Evolutionary conservation across 2,329 filamentous ascomycete species (phyloP), one percentile per base, ranked within the genome.

Genomic region (Nemania sp.): DNA sequence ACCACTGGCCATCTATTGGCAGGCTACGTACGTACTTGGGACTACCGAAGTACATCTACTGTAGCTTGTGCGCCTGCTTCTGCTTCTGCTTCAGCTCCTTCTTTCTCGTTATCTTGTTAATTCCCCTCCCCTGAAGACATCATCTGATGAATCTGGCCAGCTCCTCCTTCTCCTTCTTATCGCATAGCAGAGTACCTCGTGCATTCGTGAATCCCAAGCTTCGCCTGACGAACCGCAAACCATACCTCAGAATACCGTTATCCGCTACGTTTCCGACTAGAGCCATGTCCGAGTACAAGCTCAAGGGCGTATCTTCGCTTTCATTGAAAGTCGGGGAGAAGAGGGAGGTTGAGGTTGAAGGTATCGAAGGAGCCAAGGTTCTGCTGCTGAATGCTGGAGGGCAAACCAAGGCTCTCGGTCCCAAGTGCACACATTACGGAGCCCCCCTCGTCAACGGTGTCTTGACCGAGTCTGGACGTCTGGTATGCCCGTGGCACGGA

Each of bases 401-500:
- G 15, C 85, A 89, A 68, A 80, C 94, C 15, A 88, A 93, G 73
- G 95, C 93, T 32, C 76, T 96, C 37, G 92, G 90, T 37, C 80
- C 91, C 40, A 95, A 89, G 68, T 99, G 95, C 75, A 90, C 87
- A 10, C 94, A 98, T 78, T 98, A 96, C 74, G 94, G 95, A 35
- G 95, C 94, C 42, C 95, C 95, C 13, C 78, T 99, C 66, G 86
- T 87, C 54, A 92, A 94, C 68, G 95, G 95, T 55, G 88, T 98
- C 7, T 78, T 99, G 65, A 91, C 91, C 7, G 85, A 86, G 2
- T 88, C 90, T 67, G 95, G 95, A 5, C 84, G 92, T 52, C 77
- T 99, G 64, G 97, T 91, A 6, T 99, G 95, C 75, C 92, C 94
- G 3, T 98, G 95, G 95, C 94, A 98, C 74, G 94, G 94, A 79